Evolutionary conservation across 164 flowering plant genomes (phyloP), one percentile per base, ranked within the genome.

Genomic region (Akebia trifoliata): DNA sequence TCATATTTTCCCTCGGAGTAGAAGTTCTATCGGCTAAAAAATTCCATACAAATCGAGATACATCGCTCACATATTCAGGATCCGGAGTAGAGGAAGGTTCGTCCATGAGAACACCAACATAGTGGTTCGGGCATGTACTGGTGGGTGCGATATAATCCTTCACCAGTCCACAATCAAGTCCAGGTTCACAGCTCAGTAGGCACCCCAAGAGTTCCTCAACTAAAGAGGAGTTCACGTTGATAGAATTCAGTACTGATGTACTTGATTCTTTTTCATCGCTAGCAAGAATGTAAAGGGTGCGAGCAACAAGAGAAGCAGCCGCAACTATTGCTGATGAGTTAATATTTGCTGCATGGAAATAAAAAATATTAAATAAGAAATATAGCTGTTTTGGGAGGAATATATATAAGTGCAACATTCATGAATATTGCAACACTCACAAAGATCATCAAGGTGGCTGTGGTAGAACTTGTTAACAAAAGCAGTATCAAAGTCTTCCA

Each of bases 1-100:
- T 69, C 24, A 25, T 45, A 66, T 76, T 74, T 35, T 65, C 56
- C 38, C 44, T 64, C 2, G 63, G 76, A 30, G 26, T 39, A 37
- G 98, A 77, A 46, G 97, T 90, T 67, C 68, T 81, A 31, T 93
- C 92, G 8, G 97, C 95, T 56, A 93, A 60, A 74, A 87, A 93
- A 66, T 87, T 87, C 94, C 94, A 90, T 24, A 89, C 39, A 40
- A 93, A 90, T 61, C 98, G 75, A 48, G 98, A 78, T 54, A 78
- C 52, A 60, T 93, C 97, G 53, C 68, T 66, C 0, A 72, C 80
- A 67, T 68, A 68, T 31, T 62, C 76, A 44, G 46, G 74, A 66
- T 72, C 36, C 24, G 87, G 85, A 11, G 66, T 62, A 17, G 84
- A 59, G 1, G 88, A 70, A 67, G 97, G 98, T 29, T 78, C 78